Conservation (phyloP, 2,329 filamentous ascomycete genomes). For the Hirsutella minnesotensis region DNA sequence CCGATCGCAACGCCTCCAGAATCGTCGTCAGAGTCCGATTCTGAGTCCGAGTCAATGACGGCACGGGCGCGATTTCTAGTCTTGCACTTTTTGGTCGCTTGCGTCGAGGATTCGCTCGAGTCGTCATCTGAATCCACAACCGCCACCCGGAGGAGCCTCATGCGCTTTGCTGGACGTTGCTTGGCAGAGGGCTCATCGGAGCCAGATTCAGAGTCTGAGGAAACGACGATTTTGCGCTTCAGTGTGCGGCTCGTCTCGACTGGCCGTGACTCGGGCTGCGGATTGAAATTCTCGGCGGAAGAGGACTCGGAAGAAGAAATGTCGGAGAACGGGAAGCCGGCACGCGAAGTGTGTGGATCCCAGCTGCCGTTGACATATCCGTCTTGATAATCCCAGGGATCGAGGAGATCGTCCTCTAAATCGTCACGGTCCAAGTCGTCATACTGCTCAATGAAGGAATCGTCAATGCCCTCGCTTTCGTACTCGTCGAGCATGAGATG, state of each 20-base stretch:
- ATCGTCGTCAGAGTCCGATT: constrained; percentile 8
- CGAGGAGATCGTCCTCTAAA: too few species aligned
- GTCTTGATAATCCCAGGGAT: too few species aligned
- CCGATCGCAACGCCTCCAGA: not conserved
- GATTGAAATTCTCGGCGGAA: constrained; percentile 17
- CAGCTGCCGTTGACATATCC: too few species aligned
- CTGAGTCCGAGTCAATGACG: constrained; percentile 10
- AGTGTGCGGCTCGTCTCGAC: constrained; percentile 7
- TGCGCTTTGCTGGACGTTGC: too few species aligned
- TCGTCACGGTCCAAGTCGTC: too few species aligned
- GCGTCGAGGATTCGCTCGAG: constrained; percentile 7
- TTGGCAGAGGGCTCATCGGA: too few species aligned
- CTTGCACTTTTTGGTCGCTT: constrained; percentile 9
- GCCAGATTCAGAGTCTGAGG: too few species aligned
- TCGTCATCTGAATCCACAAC: constrained; percentile 18
- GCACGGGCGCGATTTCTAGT: constrained; percentile 8
- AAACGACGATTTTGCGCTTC: constrained; percentile 15
- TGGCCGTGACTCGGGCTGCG: constrained; percentile 11
- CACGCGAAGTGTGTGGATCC: too few species aligned
- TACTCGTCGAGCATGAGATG: constrained; percentile 17
- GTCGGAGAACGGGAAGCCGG: not conserved
- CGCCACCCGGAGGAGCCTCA: too few species aligned
- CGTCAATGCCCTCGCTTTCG: constrained; percentile 28
- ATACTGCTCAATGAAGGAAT: constrained; percentile 14
- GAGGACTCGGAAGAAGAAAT: not conserved